Evolutionary conservation across 345 rosid genomes (phyloP).

Genomic region (Lepidium africanum): DNA sequence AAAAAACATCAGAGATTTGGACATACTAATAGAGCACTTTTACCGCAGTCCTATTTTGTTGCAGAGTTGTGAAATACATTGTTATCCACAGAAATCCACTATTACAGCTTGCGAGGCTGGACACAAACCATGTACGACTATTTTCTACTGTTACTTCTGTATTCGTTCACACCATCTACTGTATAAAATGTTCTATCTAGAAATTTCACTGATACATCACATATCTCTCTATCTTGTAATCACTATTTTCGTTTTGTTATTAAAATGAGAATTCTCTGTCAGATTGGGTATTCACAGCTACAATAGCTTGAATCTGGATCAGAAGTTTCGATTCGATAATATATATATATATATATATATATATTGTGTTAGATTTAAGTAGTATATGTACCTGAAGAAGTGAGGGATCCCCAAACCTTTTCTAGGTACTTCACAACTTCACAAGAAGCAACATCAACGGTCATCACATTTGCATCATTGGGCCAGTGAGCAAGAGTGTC

Average conservation of each 20-base stretch:
- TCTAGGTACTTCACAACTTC: conserved; percentile 76
- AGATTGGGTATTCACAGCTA: not conserved
- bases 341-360: too few species aligned
- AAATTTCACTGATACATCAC: not conserved
- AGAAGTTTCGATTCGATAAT: not conserved
- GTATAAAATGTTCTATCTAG: not conserved
- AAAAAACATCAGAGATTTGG: conserved; percentile 4
- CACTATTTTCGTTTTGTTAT: too few species aligned
- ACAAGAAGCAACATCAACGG: conserved; percentile 68
- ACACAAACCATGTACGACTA: not conserved
- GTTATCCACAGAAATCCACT: not conserved
- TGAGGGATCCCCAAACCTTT: conserved; percentile 69
- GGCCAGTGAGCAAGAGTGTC: conserved; percentile 98
- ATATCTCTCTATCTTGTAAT: not conserved
- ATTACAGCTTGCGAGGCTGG: conserved; percentile 8
- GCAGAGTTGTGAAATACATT: not conserved
- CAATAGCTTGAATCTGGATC: not conserved
- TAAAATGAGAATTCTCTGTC: not conserved
- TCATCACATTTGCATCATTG: conserved; percentile 59
- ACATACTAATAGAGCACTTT: not conserved
- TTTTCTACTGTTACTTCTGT: not conserved
- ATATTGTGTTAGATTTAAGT: not conserved
- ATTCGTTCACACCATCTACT: not conserved
- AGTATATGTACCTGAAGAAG: conserved; percentile 57
- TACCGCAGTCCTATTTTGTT: not conserved